A percentile compares a stretch with the other conserved stretches of the same genome.
Evolutionary conservation across 805 yeast genomes (phyloP).

Genomic region (Wickerhamomyces silvicola): DNA sequence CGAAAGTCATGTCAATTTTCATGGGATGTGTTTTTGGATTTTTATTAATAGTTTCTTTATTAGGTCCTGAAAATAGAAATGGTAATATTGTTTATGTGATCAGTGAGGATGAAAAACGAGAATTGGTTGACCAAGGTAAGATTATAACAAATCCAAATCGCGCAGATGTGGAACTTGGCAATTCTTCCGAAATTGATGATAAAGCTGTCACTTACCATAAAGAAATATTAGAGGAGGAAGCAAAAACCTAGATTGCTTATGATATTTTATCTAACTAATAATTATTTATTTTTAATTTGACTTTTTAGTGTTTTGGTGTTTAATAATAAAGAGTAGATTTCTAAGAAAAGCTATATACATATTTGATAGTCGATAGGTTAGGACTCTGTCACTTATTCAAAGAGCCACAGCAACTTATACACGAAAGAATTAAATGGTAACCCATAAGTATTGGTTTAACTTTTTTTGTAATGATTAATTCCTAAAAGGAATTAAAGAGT

Average conservation of each 20-base stretch:
- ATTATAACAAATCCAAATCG: conserved; percentile 16
- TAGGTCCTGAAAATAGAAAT: conserved; percentile 56
- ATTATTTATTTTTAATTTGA: too few species aligned
- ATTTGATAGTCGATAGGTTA: not conserved
- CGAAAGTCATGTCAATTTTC: conserved; percentile 54
- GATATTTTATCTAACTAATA: too few species aligned
- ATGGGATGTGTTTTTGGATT: conserved; percentile 51
- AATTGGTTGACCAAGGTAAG: conserved; percentile 19
- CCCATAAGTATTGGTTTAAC: too few species aligned
- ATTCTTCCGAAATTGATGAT: conserved; percentile 2
- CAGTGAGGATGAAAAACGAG: conserved; percentile 17
- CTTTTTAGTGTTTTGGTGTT: too few species aligned
- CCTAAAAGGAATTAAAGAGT: too few species aligned
- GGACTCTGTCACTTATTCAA: too few species aligned
- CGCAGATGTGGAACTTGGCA: conserved; percentile 9
- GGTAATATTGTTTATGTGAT: conserved; percentile 21
- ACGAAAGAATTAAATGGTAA: too few species aligned
- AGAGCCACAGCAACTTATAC: too few species aligned
- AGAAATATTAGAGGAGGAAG: not conserved
- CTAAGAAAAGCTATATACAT: not conserved
- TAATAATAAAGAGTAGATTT: too few species aligned
- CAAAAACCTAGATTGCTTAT: conserved; percentile 7
- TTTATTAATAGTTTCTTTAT: conserved; percentile 38
- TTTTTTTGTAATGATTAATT: too few species aligned
- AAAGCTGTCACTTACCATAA: conserved; percentile 1